Percentiles rank a stretch among this genome's conserved stretches.
These are phyloP conservation scores for Rhodotorula sp. DNA, from an alignment of 1,284 basidiomycete genomes.

Conservation along the genomic window DNA sequence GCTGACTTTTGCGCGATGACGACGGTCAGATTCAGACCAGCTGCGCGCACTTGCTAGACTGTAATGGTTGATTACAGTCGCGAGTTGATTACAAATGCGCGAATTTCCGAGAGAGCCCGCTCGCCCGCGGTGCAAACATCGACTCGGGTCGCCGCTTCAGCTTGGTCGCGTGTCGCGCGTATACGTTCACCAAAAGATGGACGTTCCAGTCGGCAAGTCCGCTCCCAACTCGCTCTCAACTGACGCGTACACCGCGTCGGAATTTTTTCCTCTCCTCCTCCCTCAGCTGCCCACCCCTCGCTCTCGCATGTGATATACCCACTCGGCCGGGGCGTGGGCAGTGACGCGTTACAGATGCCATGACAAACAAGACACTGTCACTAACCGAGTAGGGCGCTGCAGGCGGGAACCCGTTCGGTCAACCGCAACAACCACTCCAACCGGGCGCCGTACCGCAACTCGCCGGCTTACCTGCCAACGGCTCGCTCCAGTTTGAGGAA, in stretches of 20 bases:
- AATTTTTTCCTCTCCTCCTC: neutral
- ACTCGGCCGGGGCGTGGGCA: too few relatives aligned
- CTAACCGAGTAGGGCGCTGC: too few relatives aligned
- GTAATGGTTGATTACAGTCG: too few relatives aligned
- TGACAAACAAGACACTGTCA: too few relatives aligned
- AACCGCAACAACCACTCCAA: neutral
- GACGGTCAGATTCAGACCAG: too few relatives aligned
- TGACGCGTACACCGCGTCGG: neutral
- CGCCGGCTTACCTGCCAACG: neutral
- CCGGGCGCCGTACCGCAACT: neutral
- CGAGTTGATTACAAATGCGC: too few relatives aligned
- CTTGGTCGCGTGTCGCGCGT: neutral
- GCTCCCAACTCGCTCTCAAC: too few relatives aligned
- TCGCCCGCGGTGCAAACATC: too few relatives aligned
- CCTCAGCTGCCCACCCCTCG: neutral
- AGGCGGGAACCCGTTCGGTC: neutral
- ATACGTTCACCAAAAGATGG: neutral
- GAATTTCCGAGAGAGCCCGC: too few relatives aligned
- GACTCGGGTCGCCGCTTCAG: too few relatives aligned
- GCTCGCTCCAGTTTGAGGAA: constrained; percentile 27
- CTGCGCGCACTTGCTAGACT: too few relatives aligned
- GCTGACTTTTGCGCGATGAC: neutral
- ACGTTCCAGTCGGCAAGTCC: constrained; percentile 1
- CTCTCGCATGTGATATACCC: neutral
- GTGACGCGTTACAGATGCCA: too few relatives aligned